These are phyloP conservation scores for Clausena lansium DNA, from an alignment of 345 rosid species.

Conservation along the genomic window DNA sequence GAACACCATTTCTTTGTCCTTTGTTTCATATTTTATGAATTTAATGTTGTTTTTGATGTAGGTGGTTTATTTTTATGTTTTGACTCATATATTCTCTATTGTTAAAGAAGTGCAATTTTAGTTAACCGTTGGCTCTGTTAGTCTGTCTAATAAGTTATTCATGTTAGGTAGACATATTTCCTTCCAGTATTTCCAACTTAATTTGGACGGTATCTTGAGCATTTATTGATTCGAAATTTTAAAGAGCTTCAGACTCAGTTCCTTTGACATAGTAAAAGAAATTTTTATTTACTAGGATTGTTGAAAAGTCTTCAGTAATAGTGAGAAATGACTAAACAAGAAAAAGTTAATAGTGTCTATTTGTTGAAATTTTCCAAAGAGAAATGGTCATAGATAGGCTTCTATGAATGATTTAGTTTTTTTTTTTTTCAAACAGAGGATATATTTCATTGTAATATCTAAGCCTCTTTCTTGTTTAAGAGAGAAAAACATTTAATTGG, in stretches of 20 bases:
- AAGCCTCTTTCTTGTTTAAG: not conserved
- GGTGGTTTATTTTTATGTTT: not conserved
- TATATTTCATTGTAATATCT: no score
- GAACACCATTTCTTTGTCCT: slow-evolving; percentile 8
- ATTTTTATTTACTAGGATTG: not conserved
- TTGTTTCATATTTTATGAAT: not conserved
- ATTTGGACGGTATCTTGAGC: not conserved
- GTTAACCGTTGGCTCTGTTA: not conserved
- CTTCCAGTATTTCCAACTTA: not conserved
- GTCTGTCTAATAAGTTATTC: not conserved
- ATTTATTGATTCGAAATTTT: not conserved
- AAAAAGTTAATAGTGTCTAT: not conserved
- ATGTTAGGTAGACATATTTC: not conserved
- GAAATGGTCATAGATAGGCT: not conserved
- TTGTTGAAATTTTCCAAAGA: not conserved
- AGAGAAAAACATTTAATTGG: not conserved
- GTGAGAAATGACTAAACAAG: not conserved
- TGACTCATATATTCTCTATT: not conserved
- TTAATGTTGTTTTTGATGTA: not conserved
- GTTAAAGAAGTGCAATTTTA: not conserved
- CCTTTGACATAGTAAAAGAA: not conserved
- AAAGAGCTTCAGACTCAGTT: not conserved
- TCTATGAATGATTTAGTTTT: not conserved
- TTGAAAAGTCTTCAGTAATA: not conserved
- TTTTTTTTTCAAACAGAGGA: not conserved